Conservation (phyloP, 2,329 filamentous ascomycete species). For the Westerdykella ornata region DNA sequence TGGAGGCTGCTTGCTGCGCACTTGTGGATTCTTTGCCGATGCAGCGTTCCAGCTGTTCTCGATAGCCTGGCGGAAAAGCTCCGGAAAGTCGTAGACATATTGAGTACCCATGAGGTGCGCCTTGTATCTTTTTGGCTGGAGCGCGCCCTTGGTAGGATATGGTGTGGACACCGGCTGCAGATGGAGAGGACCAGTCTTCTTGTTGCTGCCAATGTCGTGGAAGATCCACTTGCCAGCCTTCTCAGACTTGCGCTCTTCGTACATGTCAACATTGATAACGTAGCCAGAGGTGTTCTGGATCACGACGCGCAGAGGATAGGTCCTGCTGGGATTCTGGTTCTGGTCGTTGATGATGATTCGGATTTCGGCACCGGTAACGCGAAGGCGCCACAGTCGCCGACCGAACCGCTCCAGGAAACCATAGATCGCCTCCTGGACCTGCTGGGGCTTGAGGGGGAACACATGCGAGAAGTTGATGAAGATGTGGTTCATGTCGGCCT, state of each 20-base stretch:
- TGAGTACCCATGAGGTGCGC: slow-evolving; percentile 98
- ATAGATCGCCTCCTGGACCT: slow-evolving; percentile 87
- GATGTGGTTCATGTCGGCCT: slow-evolving; percentile 98
- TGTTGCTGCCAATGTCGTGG: slow-evolving; percentile 92
- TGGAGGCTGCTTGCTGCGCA: slow-evolving; percentile 74
- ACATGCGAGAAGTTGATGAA: slow-evolving; percentile 99
- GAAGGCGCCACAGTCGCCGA: slow-evolving; percentile 87
- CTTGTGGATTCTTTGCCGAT: slow-evolving; percentile 62
- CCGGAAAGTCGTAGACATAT: slow-evolving; percentile 99
- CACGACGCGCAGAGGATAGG: slow-evolving; percentile 87
- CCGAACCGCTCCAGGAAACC: slow-evolving; percentile 97
- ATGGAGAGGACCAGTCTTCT: slow-evolving; percentile 93
- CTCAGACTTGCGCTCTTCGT: slow-evolving; percentile 95
- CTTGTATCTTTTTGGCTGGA: slow-evolving; percentile 99
- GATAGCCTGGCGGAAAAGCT: slow-evolving; percentile 96
- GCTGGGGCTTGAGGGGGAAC: slow-evolving; percentile 81
- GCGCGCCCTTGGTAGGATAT: slow-evolving; percentile 96
- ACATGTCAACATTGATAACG: slow-evolving; percentile 95
- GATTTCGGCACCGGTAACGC: slow-evolving; percentile 95
- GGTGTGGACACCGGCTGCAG: slow-evolving; percentile 83
- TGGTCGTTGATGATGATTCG: slow-evolving; percentile 91
- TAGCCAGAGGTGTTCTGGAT: slow-evolving; percentile 98
- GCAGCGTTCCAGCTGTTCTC: slow-evolving; percentile 87
- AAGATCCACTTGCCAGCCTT: slow-evolving; percentile 93
- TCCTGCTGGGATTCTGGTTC: slow-evolving; percentile 49